A percentile compares a stretch with the other conserved stretches of the same genome.
phyloP scores from a whole-genome alignment of 164 flowering plant species.

The Akebia trifoliata region DNA sequence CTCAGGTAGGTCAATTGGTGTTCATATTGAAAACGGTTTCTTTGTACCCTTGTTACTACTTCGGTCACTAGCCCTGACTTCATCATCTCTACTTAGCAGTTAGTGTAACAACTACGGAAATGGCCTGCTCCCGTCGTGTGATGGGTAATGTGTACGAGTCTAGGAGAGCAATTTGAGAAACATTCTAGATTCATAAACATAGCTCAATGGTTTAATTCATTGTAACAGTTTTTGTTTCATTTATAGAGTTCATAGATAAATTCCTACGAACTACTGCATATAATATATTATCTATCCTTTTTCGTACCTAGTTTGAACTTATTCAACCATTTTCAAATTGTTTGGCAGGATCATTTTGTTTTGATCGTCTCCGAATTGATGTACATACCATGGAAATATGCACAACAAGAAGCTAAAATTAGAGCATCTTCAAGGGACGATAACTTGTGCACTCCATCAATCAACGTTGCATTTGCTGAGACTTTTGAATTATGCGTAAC shows the following conservation, averaged over 20 bases:
- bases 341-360: conserved; percentile 73
- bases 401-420: conserved; percentile 49
- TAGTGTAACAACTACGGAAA: too few relatives aligned
- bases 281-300: too few relatives aligned
- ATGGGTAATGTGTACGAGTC: too few relatives aligned
- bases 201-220: too few relatives aligned
- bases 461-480: conserved; percentile 71
- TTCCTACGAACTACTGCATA: too few relatives aligned
- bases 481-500: conserved; percentile 44
- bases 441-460: conserved; percentile 75
- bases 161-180: too few relatives aligned
- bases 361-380: conserved; percentile 75
- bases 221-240: too few relatives aligned
- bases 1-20: conserved; percentile 46
- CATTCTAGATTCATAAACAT: too few relatives aligned
- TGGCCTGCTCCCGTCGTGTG: too few relatives aligned
- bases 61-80: too few relatives aligned
- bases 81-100: too few relatives aligned
- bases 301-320: not conserved
- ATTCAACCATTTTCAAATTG: not conserved
- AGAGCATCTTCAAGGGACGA: conserved; percentile 41
- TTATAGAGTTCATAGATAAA: too few relatives aligned
- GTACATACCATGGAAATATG: conserved; percentile 81
- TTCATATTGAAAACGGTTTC: not conserved
- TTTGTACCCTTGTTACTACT: not conserved